Evolutionary conservation across 2,329 filamentous ascomycete genomes (phyloP).

Genomic region (Ophiognomonia clavigignenti-juglandacearum): DNA sequence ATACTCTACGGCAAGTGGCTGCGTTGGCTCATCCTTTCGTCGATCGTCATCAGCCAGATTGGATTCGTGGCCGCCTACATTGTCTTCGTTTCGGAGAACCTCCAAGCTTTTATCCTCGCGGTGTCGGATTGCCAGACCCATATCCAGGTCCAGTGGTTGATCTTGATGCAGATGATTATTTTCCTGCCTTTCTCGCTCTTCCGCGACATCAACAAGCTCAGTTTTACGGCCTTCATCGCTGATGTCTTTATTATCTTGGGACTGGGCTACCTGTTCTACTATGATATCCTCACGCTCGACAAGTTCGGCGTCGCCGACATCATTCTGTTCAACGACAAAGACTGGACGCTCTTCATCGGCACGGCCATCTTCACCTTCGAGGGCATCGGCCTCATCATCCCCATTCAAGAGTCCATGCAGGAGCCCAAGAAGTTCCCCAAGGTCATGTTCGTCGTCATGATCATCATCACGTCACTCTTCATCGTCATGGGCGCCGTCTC

Average conservation of each 20-base stretch:
- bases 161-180: constrained; percentile 90
- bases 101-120: constrained; percentile 90
- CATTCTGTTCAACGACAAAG: constrained; percentile 79
- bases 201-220: constrained; percentile 94
- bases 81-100: constrained; percentile 92
- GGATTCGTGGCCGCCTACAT: constrained; percentile 95
- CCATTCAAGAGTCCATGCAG: constrained; percentile 96
- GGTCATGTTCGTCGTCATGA: constrained; percentile 86
- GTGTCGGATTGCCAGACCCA: constrained; percentile 82
- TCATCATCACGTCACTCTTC: constrained; percentile 90
- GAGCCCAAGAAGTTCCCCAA: constrained; percentile 83
- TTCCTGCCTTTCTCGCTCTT: constrained; percentile 93
- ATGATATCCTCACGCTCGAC: constrained; percentile 80
- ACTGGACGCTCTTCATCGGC: constrained; percentile 97
- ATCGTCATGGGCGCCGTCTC: constrained; percentile 86
- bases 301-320: constrained; percentile 77
- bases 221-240: constrained; percentile 87
- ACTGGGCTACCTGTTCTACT: constrained; percentile 92
- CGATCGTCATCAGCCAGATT: constrained; percentile 92
- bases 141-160: constrained; percentile 84
- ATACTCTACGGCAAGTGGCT: constrained; percentile 88
- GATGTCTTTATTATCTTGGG: constrained; percentile 93
- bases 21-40: constrained; percentile 79
- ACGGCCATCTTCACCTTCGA: constrained; percentile 99
- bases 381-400: constrained; percentile 94